Base-by-base conservation (phyloP, 2,329 filamentous ascomycete species). In the Plenodomus tracheiphilus region DNA sequence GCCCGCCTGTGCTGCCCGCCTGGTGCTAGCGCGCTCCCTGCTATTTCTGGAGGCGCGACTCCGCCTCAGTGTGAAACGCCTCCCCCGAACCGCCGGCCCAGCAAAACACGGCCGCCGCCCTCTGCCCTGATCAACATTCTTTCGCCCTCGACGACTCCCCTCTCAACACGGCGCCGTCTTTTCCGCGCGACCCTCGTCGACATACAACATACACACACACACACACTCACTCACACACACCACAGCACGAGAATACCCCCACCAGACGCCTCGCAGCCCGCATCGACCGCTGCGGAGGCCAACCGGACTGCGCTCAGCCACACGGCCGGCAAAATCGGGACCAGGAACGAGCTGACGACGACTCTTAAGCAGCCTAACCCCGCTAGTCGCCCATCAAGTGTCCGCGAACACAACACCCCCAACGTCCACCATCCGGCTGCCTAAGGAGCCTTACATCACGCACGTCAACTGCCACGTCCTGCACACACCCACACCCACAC, bases 301-400 rank as follows among this genome's bases (percentile, higher is more conserved):
- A 25, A 21, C 16, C 11, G 49, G 53, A 54, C n/a, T 10, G 22
- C 22, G 22, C 65, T 61, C 56, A 68, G 66, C 68, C 65, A 68
- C 65, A 51, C 41, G 37, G 45, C 56, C 66, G 65, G 65, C 61
- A 55, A 41, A 59, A 50, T 60, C 63, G 64, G 67, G 55, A 56
- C 56, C 58, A 62, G 59, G 56, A 62, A 61, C 63, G 62, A 69
- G 66, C 66, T 69, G 57, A 67, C 67, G 68, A 66, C 64, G 64
- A 64, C 66, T 69, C 56, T 63, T 58, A 49, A 57, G 56, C 49
- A 61, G 64, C 58, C 67, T 68, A 69, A 62, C 64, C 64, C 52
- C 54, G 58, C 58, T 49, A 44, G 62, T 62, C 56, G 32, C 46
- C 48, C 53, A 44, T 42, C 41, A 43, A 44, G 41, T 41, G 44